A percentile compares a stretch with the other conserved stretches of the same genome.
These are phyloP conservation scores for Hypoxylon sp. DNA, from an alignment of 2,329 filamentous ascomycete genomes.

Conservation along the genomic window DNA sequence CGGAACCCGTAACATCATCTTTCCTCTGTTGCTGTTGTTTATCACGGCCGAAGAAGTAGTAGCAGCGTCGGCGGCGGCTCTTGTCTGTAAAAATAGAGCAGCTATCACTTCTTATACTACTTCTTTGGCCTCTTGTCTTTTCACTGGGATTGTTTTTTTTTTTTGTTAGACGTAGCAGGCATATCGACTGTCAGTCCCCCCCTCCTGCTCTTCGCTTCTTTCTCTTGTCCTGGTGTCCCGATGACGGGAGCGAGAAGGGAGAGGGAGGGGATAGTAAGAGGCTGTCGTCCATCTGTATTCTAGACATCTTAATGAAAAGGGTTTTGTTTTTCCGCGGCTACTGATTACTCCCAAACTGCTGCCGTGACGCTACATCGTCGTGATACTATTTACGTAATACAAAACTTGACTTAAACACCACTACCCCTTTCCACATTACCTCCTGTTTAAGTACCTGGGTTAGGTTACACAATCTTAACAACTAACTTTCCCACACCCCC, in stretches of 20 bases:
- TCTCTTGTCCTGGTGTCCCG: neutral
- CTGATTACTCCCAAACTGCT: neutral
- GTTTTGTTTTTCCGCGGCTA: neutral
- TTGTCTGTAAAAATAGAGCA: too few relatives aligned
- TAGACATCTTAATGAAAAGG: constrained; percentile 2
- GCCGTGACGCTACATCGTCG: neutral
- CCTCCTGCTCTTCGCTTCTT: neutral
- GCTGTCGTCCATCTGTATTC: neutral
- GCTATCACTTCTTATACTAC: too few relatives aligned
- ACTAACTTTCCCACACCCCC: constrained; percentile 60
- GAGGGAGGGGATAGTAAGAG: neutral
- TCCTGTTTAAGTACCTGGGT: neutral
- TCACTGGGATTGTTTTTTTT: neutral
- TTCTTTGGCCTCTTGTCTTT: neutral
- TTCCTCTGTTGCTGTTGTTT: too few relatives aligned
- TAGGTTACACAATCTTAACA: constrained; percentile 51
- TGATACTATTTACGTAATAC: neutral
- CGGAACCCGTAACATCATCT: too few relatives aligned
- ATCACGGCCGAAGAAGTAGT: too few relatives aligned
- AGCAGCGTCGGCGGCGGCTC: too few relatives aligned
- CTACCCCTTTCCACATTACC: neutral
- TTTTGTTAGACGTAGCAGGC: neutral
- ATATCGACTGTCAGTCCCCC: neutral
- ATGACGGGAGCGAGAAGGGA: neutral
- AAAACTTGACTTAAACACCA: neutral